A percentile compares a stretch with the other conserved stretches of the same genome.
phyloP scores from a whole-genome alignment of 371 early-diverging fungal genomes.

The Modicella reniformis region DNA sequence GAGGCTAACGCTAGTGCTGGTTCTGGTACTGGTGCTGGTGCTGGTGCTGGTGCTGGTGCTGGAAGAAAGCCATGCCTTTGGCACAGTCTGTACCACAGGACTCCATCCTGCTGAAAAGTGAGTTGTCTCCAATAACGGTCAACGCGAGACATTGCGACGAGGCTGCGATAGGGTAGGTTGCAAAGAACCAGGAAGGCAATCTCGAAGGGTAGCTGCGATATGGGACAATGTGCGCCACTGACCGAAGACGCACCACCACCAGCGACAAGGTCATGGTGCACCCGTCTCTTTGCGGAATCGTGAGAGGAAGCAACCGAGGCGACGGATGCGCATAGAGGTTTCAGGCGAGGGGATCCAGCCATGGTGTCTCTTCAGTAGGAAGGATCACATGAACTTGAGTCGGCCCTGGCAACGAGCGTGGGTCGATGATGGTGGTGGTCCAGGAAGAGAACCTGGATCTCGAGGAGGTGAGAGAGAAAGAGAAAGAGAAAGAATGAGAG shows the following conservation, averaged over 20 bases:
- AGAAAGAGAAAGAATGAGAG: neutral
- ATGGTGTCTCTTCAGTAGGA: neutral
- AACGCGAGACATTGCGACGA: conserved; percentile 29
- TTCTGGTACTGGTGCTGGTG: too few relatives aligned
- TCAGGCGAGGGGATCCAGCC: neutral
- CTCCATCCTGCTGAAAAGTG: conserved; percentile 34
- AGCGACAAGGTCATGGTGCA: too few relatives aligned
- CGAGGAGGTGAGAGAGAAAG: neutral
- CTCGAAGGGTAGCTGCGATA: conserved; percentile 38
- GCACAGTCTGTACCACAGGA: conserved; percentile 43
- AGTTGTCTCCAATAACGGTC: conserved; percentile 43
- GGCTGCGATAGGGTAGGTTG: conserved; percentile 30
- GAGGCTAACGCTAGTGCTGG: too few relatives aligned
- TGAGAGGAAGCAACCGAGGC: too few relatives aligned
- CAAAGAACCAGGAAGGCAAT: conserved; percentile 34
- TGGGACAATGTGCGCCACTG: neutral
- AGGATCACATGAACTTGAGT: too few relatives aligned
- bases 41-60: too few relatives aligned
- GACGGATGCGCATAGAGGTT: neutral
- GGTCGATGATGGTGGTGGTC: too few relatives aligned
- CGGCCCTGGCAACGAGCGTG: too few relatives aligned
- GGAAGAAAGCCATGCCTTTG: conserved; percentile 37
- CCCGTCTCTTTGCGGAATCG: too few relatives aligned
- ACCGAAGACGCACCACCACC: too few relatives aligned
- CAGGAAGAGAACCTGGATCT: too few relatives aligned